Percentiles rank a stretch among this genome's conserved stretches.
Evolutionary conservation across 1,284 basidiomycete species (phyloP).

Genomic region (Cryptococcus jaspeensis): DNA sequence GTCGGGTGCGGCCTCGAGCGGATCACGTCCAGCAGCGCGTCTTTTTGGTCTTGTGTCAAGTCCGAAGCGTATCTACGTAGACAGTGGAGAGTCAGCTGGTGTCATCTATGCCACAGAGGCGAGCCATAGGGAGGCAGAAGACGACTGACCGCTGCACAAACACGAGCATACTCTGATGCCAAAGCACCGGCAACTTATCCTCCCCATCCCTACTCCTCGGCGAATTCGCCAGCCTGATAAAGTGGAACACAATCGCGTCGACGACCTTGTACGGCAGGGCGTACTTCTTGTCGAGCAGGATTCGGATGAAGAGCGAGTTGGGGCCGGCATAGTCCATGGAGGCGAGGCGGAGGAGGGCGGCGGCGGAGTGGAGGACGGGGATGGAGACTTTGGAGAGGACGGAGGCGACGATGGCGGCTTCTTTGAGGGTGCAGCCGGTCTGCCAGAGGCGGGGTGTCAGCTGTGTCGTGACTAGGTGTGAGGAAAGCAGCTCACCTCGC

Average conservation of each 20-base stretch:
- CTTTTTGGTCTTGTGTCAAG: constrained; percentile 95
- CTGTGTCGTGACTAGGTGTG: neutral
- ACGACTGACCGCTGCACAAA: constrained; percentile 81
- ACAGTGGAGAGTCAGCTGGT: neutral
- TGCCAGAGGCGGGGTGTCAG: constrained; percentile 28
- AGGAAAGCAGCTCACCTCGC: constrained; percentile 65
- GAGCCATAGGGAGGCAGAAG: neutral
- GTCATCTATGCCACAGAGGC: neutral
- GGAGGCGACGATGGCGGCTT: constrained; percentile 92
- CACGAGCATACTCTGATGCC: constrained; percentile 95
- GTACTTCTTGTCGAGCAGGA: constrained; percentile 97
- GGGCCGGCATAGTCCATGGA: constrained; percentile 97
- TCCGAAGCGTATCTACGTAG: constrained; percentile 91
- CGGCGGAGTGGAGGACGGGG: constrained; percentile 93
- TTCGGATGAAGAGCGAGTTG: constrained; percentile 94
- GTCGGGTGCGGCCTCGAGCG: constrained; percentile 82
- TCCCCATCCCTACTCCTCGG: constrained; percentile 65
- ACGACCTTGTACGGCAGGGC: constrained; percentile 98
- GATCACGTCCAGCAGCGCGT: constrained; percentile 91
- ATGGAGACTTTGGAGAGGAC: constrained; percentile 89
- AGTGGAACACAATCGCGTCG: constrained; percentile 97
- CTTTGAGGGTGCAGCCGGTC: constrained; percentile 84
- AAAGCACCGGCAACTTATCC: constrained; percentile 82
- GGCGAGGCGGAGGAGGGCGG: constrained; percentile 87
- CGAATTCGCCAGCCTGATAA: constrained; percentile 89